These are phyloP conservation scores for Saccharomycopsis schoenii DNA, from an alignment of 805 yeast species.

Conservation along the genomic window DNA sequence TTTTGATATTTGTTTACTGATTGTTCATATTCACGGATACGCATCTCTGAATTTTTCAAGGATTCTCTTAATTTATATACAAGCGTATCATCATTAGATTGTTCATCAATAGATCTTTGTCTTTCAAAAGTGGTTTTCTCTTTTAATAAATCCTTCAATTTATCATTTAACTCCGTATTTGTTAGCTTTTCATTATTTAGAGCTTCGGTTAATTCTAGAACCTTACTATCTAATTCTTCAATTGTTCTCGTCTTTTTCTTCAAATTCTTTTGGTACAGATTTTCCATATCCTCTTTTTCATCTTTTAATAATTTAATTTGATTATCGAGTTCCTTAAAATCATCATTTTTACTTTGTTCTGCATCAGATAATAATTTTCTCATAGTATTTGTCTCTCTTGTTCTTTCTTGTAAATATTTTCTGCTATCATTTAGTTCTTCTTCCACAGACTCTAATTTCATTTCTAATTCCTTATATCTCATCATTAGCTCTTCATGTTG, in stretches of 20 bases:
- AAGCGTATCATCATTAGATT: constrained; percentile 16
- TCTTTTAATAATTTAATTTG: constrained; percentile 44
- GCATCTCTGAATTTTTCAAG: constrained; percentile 39
- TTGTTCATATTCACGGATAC: constrained; percentile 46
- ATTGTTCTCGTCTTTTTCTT: constrained; percentile 55
- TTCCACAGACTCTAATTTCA: constrained; percentile 54
- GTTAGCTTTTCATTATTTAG: constrained; percentile 10
- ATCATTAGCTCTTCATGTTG: constrained; percentile 65
- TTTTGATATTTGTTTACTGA: constrained; percentile 44
- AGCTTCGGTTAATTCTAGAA: constrained; percentile 27
- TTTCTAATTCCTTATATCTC: constrained; percentile 55
- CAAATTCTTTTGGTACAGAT: constrained; percentile 36
- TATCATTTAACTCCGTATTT: constrained; percentile 21
- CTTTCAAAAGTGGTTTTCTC: constrained; percentile 3
- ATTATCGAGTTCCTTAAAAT: constrained; percentile 44
- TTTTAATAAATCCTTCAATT: constrained; percentile 3
- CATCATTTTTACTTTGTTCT: constrained; percentile 46
- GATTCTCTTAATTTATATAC: constrained; percentile 42
- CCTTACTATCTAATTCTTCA: constrained; percentile 46
- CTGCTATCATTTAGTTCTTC: constrained; percentile 77
- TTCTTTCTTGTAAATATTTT: constrained; percentile 65
- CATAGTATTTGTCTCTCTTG: constrained; percentile 66
- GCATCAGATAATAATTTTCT: constrained; percentile 58
- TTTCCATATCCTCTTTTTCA: constrained; percentile 53
- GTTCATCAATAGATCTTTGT: background rate